Conservation (phyloP, 805 yeast genomes). For the Candida dajiaensis region DNA sequence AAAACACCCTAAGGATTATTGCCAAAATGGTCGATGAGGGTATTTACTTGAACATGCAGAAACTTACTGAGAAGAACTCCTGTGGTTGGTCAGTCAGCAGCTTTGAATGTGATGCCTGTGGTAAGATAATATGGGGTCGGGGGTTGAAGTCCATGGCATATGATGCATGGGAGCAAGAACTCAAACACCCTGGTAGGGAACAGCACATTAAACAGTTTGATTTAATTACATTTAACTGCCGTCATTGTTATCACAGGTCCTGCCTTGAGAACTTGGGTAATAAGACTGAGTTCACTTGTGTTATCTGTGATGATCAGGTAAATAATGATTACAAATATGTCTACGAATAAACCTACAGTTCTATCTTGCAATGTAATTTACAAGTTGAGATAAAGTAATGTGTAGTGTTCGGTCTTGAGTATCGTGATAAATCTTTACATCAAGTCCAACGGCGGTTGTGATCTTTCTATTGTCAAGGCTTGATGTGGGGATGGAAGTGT, state of each 20-base stretch:
- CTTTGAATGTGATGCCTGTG: conserved; percentile 71
- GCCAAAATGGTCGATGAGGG: conserved; percentile 52
- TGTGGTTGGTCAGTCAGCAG: conserved; percentile 61
- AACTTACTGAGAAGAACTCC: conserved; percentile 34
- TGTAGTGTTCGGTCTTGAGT: no score
- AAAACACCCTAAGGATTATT: conserved; percentile 44
- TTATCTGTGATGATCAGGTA: conserved; percentile 30
- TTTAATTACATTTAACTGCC: conserved; percentile 54
- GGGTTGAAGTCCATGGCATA: conserved; percentile 44
- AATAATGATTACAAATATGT: background rate
- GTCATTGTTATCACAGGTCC: conserved; percentile 56
- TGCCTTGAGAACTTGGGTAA: conserved; percentile 48
- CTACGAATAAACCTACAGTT: background rate
- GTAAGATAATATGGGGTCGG: conserved; percentile 65
- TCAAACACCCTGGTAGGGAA: conserved; percentile 13
- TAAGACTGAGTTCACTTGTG: conserved; percentile 28
- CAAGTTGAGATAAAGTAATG: no score
- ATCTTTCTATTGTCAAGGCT: background rate
- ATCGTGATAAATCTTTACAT: no score
- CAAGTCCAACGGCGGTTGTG: no score
- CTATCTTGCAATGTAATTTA: background rate
- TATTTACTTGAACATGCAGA: conserved; percentile 40
- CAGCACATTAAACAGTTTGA: conserved; percentile 16
- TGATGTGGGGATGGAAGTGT: background rate
- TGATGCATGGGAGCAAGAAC: conserved; percentile 50